Conservation (phyloP, 179 eudicot genomes). For the Nepenthes alata region DNA sequence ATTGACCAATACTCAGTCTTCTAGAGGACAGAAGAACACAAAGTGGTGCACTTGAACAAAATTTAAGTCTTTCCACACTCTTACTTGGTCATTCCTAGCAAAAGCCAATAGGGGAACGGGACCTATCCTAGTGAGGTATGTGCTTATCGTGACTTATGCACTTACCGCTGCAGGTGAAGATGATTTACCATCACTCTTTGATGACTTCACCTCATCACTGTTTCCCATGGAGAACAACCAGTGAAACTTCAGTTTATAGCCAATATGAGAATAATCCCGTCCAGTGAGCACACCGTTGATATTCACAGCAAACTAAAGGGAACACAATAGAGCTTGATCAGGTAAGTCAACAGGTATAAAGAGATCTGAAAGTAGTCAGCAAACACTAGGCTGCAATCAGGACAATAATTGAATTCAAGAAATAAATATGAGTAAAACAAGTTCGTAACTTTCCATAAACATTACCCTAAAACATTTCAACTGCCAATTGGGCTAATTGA, state of each 20-base stretch:
- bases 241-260: background rate
- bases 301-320: background rate
- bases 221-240: background rate
- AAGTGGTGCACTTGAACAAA: no score
- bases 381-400: background rate
- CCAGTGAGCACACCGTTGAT: background rate
- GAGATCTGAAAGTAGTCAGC: background rate
- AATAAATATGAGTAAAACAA: background rate
- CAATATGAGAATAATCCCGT: background rate
- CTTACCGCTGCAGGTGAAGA: constrained; percentile 1
- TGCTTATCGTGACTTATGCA: background rate
- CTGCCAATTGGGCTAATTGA: background rate
- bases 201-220: constrained; percentile 4
- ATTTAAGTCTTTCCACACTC: background rate
- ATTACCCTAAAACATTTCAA: background rate
- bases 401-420: background rate
- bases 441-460: background rate
- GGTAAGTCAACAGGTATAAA: background rate
- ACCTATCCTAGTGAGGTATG: no score
- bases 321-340: background rate
- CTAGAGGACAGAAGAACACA: background rate
- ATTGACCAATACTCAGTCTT: background rate
- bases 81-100: background rate
- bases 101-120: background rate
- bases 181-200: background rate